phyloP scores from a whole-genome alignment of 73 alveolate genomes.

The Paramecium sexaurelia region DNA sequence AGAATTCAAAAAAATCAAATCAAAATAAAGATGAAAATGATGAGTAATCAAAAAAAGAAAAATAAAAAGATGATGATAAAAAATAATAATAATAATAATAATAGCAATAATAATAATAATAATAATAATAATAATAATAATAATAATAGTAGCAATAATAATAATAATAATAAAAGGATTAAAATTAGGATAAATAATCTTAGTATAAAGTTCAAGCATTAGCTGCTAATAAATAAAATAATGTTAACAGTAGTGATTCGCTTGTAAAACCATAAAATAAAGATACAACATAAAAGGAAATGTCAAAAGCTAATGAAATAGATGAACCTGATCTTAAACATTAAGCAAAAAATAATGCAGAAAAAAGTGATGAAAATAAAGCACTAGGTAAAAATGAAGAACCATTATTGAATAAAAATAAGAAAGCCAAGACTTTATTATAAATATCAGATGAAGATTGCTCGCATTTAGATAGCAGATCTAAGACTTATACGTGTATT shows the following conservation, averaged over 20 bases:
- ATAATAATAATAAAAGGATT: not conserved
- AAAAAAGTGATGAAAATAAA: conserved; percentile 35
- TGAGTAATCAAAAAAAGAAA: not conserved
- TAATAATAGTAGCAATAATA: not conserved
- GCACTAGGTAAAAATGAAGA: conserved; percentile 44
- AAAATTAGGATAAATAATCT: not conserved
- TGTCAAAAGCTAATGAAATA: conserved; percentile 39
- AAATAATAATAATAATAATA: not conserved
- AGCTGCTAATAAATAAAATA: conserved; percentile 41
- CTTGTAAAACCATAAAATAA: conserved; percentile 3
- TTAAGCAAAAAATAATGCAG: conserved; percentile 11
- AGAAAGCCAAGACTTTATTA: not conserved
- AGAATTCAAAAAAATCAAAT: not conserved
- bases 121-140: not conserved
- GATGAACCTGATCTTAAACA: conserved; percentile 45
- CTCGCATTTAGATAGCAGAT: not conserved
- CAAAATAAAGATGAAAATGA: not conserved
- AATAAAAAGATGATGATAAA: not conserved
- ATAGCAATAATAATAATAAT: not conserved
- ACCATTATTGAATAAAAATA: conserved; percentile 7
- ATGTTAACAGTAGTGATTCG: not conserved
- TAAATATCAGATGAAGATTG: conserved; percentile 19
- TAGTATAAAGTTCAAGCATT: not conserved
- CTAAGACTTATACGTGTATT: conserved; percentile 3
- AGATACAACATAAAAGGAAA: not conserved